These are phyloP conservation scores for Diaporthe sp. DNA, from an alignment of 2,329 filamentous ascomycete species.

Conservation along the genomic window DNA sequence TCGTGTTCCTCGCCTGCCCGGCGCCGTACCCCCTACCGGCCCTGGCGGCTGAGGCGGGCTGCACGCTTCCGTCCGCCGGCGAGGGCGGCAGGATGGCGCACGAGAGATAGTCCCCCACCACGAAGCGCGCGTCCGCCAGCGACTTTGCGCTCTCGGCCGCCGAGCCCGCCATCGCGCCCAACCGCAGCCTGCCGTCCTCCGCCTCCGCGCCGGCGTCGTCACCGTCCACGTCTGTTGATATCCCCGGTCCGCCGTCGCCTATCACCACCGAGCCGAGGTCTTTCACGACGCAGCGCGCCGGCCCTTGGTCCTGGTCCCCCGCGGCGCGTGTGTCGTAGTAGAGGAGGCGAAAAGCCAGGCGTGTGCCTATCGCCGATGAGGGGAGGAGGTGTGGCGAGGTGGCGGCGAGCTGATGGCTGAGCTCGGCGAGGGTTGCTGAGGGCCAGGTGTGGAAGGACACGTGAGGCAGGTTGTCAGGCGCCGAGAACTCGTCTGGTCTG, in stretches of 20 bases:
- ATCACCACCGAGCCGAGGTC: conserved; percentile 88
- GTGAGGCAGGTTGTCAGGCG: conserved; percentile 69
- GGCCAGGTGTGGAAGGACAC: conserved; percentile 90
- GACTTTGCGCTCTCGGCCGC: conserved; percentile 78
- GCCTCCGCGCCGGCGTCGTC: conserved; percentile 56
- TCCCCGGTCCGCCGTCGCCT: conserved; percentile 67
- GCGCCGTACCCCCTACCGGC: conserved; percentile 57
- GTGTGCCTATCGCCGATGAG: conserved; percentile 81
- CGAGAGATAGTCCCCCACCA: conserved; percentile 90
- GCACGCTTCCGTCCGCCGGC: conserved; percentile 77
- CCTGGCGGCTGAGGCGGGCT: conserved; percentile 68
- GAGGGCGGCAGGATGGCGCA: conserved; percentile 85
- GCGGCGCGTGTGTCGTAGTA: conserved; percentile 76
- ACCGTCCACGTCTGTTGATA: conserved; percentile 51
- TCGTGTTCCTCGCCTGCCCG: conserved; percentile 51
- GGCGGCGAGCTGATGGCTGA: conserved; percentile 81
- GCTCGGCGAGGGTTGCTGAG: conserved; percentile 83
- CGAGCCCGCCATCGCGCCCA: conserved; percentile 53
- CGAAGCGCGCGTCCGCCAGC: conserved; percentile 81
- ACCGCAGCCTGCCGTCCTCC: conserved; percentile 47
- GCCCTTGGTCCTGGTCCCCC: conserved; percentile 46
- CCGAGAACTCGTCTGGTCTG: conserved; percentile 79
- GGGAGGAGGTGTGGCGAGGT: conserved; percentile 77
- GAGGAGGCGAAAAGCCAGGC: conserved; percentile 88
- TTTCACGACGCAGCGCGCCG: conserved; percentile 77